Conservation (phyloP, 2,329 filamentous ascomycete species). For the Dactylellina cionopaga region DNA sequence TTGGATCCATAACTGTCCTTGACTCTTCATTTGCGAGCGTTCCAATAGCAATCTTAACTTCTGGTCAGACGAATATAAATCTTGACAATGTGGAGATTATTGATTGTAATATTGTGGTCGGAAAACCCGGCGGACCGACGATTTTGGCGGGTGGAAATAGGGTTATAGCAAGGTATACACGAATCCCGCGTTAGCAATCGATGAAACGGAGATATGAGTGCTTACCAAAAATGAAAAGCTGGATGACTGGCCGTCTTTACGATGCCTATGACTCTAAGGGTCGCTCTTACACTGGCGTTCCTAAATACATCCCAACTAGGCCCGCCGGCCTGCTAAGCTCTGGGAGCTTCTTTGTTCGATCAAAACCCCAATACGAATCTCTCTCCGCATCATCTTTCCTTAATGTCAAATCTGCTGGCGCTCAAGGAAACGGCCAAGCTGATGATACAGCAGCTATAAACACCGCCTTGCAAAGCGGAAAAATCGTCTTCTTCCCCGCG, state of each 20-base stretch:
- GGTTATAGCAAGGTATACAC: conserved; percentile 62
- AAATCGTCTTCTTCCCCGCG: conserved; percentile 61
- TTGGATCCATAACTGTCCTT: conserved; percentile 77
- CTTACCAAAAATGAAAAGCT: conserved; percentile 69
- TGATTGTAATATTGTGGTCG: conserved; percentile 66
- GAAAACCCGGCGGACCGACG: conserved; percentile 67
- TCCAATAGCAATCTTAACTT: conserved; percentile 77
- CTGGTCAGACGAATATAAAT: conserved; percentile 67
- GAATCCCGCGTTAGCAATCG: conserved; percentile 86
- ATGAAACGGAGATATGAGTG: conserved; percentile 90
- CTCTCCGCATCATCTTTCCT: conserved; percentile 69
- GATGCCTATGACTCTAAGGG: conserved; percentile 72
- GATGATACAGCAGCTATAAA: conserved; percentile 95
- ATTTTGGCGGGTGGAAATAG: conserved; percentile 76
- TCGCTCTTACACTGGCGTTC: conserved; percentile 75
- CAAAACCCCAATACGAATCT: conserved; percentile 85
- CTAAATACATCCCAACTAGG: conserved; percentile 66
- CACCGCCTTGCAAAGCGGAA: conserved; percentile 71
- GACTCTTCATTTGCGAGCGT: conserved; percentile 77
- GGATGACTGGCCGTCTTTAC: conserved; percentile 76
- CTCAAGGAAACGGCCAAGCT: conserved; percentile 84
- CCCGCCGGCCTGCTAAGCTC: conserved; percentile 51
- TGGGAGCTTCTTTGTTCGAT: conserved; percentile 71
- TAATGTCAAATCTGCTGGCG: conserved; percentile 72
- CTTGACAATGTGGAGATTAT: conserved; percentile 73